Evolutionary conservation across 2,329 filamentous ascomycete species (phyloP).

Genomic region (Claviceps digitariae): DNA sequence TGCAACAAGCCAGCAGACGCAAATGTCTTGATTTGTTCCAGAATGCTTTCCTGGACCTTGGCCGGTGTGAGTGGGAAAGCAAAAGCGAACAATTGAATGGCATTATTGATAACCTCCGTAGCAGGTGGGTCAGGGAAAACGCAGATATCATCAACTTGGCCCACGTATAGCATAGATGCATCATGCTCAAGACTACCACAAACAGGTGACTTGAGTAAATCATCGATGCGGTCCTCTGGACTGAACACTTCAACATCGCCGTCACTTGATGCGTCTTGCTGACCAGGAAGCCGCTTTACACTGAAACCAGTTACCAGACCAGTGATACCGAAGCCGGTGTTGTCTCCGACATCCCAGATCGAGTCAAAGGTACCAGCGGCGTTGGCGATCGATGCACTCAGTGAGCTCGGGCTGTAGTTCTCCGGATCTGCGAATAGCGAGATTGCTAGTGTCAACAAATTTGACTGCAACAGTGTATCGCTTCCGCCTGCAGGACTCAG

Average conservation of each 20-base stretch:
- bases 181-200: slow-evolving; percentile 83
- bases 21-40: slow-evolving; percentile 87
- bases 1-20: slow-evolving; percentile 68
- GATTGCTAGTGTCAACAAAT: slow-evolving; percentile 76
- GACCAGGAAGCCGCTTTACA: slow-evolving; percentile 55
- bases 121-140: slow-evolving; percentile 60
- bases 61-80: slow-evolving; percentile 77
- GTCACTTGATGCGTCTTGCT: slow-evolving; percentile 40
- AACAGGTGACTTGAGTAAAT: slow-evolving; percentile 52
- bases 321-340: slow-evolving; percentile 86
- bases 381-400: slow-evolving; percentile 84
- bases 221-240: slow-evolving; percentile 52
- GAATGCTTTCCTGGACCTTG: slow-evolving; percentile 88
- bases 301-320: slow-evolving; percentile 70
- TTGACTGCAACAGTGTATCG: slow-evolving; percentile 81
- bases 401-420: slow-evolving; percentile 68
- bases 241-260: slow-evolving; percentile 37
- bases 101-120: slow-evolving; percentile 88
- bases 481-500: slow-evolving; percentile 73
- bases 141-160: slow-evolving; percentile 27
- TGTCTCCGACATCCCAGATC: slow-evolving; percentile 90
- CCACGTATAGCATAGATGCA: slow-evolving; percentile 64
- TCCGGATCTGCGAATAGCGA: slow-evolving; percentile 89
- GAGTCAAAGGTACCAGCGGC: slow-evolving; percentile 83
- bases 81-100: slow-evolving; percentile 85